phyloP scores from a whole-genome alignment of 495 filamentous ascomycete species.

The Penicillium antarcticum region DNA sequence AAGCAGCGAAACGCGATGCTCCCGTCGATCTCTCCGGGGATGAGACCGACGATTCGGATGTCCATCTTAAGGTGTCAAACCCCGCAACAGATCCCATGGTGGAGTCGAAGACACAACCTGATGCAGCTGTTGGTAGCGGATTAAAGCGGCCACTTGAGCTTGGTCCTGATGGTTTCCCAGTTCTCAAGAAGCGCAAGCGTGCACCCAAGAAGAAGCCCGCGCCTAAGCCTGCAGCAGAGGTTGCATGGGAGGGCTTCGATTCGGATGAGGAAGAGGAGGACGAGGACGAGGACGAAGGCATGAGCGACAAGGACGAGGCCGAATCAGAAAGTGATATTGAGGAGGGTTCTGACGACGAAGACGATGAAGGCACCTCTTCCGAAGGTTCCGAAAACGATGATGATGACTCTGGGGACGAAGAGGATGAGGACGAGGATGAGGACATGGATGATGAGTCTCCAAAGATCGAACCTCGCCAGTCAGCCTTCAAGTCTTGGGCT shows the following conservation, averaged over 20 bases:
- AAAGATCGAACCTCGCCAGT: conserved; percentile 42
- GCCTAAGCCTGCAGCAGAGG: conserved; percentile 34
- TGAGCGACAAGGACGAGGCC: conserved; percentile 12
- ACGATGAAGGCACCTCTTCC: conserved; percentile 17
- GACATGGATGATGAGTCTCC: conserved; percentile 20
- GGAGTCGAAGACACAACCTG: conserved; percentile 16
- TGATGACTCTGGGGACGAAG: conserved; percentile 23
- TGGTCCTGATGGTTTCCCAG: conserved; percentile 71
- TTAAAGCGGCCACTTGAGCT: conserved; percentile 82
- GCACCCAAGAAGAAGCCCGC: conserved; percentile 28
- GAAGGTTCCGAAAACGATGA: conserved; percentile 22
- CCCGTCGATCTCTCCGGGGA: conserved; percentile 25
- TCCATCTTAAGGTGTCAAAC: conserved; percentile 21
- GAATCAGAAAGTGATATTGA: conserved; percentile 18
- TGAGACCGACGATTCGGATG: conserved; percentile 39
- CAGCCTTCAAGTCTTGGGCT: conserved; percentile 96
- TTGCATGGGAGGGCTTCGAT: conserved; percentile 61
- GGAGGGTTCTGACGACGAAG: conserved; percentile 11
- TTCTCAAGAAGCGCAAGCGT: conserved; percentile 67
- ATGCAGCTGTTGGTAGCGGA: conserved; percentile 61
- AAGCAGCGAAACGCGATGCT: conserved; percentile 10
- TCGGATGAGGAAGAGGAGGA: conserved; percentile 38
- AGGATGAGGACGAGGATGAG: conserved; percentile 21
- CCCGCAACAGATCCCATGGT: conserved; percentile 14
- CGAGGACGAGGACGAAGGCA: conserved; percentile 12